These are phyloP conservation scores for Macrophomina phaseolina DNA, from an alignment of 2,329 filamentous ascomycete genomes.

Conservation along the genomic window DNA sequence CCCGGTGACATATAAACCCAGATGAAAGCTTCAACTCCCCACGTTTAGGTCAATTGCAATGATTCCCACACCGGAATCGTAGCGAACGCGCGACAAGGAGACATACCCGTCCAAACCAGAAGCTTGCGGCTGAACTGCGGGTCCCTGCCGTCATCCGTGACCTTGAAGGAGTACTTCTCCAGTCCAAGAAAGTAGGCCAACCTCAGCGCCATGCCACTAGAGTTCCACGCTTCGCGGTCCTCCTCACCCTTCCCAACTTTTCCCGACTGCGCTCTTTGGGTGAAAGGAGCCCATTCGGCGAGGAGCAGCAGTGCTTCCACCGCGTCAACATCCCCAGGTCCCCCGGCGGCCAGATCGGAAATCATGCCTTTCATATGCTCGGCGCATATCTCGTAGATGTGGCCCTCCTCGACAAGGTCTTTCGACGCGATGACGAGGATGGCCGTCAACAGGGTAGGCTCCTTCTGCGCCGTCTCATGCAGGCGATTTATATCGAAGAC, in stretches of 20 bases:
- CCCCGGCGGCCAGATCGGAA: constrained; percentile 69
- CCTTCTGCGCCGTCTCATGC: constrained; percentile 62
- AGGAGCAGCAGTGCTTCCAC: constrained; percentile 73
- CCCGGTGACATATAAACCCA: too few species aligned
- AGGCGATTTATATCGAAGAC: constrained; percentile 63
- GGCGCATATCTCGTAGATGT: constrained; percentile 69
- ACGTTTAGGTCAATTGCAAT: too few species aligned
- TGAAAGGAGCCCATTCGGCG: constrained; percentile 75
- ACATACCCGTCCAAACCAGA: constrained; percentile 67
- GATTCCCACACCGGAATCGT: too few species aligned
- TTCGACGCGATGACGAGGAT: constrained; percentile 74
- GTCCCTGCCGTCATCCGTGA: constrained; percentile 64
- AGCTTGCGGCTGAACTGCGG: constrained; percentile 66
- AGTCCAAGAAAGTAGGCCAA: constrained; percentile 73
- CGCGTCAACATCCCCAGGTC: constrained; percentile 71
- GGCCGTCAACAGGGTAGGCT: constrained; percentile 71
- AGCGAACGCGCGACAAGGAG: background rate
- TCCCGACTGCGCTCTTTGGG: constrained; percentile 63
- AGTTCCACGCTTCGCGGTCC: constrained; percentile 78
- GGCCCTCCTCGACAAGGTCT: constrained; percentile 68
- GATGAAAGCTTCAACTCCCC: too few species aligned
- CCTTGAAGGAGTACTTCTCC: constrained; percentile 70
- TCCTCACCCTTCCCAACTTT: constrained; percentile 74
- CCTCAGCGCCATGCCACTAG: constrained; percentile 72
- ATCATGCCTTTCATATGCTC: constrained; percentile 73